Evolutionary conservation across 2,329 filamentous ascomycete genomes (phyloP).

Genomic region (Nemania bipapillata): DNA sequence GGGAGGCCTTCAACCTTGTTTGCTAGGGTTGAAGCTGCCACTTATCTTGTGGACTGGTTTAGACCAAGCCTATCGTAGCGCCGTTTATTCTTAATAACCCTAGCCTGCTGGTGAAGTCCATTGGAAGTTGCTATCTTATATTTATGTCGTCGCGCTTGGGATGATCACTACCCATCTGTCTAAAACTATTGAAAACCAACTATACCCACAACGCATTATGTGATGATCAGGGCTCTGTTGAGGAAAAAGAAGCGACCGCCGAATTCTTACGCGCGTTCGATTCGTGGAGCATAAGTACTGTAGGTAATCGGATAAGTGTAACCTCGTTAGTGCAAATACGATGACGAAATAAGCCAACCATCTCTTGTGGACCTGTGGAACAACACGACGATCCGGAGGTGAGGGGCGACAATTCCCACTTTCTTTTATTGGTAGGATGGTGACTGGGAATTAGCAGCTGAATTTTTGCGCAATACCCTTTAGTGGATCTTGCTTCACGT

Average conservation of each 20-base stretch:
- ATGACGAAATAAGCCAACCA: constrained; percentile 28
- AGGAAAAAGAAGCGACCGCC: constrained; percentile 17
- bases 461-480: not conserved
- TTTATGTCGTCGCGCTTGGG: not conserved
- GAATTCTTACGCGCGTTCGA: constrained; percentile 10
- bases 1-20: not conserved
- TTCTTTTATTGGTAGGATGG: not conserved
- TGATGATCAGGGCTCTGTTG: constrained; percentile 18
- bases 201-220: not conserved
- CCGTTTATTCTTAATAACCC: not conserved
- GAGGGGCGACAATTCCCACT: constrained; percentile 1
- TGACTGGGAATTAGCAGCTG: not conserved
- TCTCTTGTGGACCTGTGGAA: constrained; percentile 7
- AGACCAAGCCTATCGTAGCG: not conserved
- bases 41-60: not conserved
- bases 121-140: not conserved
- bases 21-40: not conserved
- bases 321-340: not conserved
- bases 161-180: not conserved
- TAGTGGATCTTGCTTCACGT: not conserved
- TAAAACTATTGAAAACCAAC: not conserved
- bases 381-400: constrained; percentile 17
- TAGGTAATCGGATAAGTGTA: too few relatives aligned
- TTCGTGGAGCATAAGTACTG: constrained; percentile 16
- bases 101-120: not conserved